Evolutionary conservation across 805 yeast species (phyloP), one percentile per base, ranked within the genome.

Genomic region (Schwanniomyces sp.): DNA sequence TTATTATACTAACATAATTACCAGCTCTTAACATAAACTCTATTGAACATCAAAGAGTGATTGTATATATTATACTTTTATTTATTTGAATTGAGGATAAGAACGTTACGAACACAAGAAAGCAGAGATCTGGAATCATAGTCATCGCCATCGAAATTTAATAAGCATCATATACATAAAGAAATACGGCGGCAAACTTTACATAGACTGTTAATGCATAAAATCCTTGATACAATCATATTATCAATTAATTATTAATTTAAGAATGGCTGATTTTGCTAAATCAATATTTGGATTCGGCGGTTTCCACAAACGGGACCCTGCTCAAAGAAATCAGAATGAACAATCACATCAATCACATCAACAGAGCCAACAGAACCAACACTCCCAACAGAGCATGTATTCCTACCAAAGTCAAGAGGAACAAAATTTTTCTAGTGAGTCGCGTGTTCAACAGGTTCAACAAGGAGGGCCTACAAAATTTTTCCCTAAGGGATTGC

Each of bases 221-320:
- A 14, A 32, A 32, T 14, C 11, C 36, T 16, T 32, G 14, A 32
- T 32, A 14, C 10, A 32, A 14, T 14, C 36, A 32, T 32, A 32
- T 32, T 24, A 21, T 37, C 21, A 21, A 37, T 12, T 12, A 37
- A 18, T 37, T 21, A 37, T 37, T n/a, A 37, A 21, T n/a, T 37
- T 37, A 21, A 37, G 40, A 47, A 73, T 73, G 78, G 72, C 75
- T 37, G 78, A 73, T 52, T 73, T 72, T 62, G 76, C 78, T 48
- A 73, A 73, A 53, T 64, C 74, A 42, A 69, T 74, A 34, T 70
- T 74, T 50, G 76, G 77, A 40, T 66, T 73, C 50, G 63, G 72
- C 44, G 61, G 67, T 24, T 66, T 64, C 47, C 61, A 66, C 46
- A 68, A 59, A 49, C 67, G 63, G 50, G 67, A 64, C 29, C 27